Evolutionary conservation across 2,329 filamentous ascomycete genomes (phyloP).

Genomic region (Chlorencoelia australis): DNA sequence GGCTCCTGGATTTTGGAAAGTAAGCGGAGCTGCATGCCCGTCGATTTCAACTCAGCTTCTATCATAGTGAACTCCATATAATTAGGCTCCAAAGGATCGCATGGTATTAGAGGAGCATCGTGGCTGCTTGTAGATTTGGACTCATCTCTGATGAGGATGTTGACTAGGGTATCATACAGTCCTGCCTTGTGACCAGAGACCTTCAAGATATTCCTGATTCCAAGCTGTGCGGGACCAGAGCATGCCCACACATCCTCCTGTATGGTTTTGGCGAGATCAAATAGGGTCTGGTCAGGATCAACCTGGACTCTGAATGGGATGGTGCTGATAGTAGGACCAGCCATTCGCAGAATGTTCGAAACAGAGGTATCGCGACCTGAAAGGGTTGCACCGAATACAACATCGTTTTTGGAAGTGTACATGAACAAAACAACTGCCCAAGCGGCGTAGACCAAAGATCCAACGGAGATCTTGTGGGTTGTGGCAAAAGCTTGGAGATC

Average conservation of each 20-base stretch:
- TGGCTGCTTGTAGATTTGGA: too few species aligned
- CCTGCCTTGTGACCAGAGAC: neutral
- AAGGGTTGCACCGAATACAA: slow-evolving; percentile 2
- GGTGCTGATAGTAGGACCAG: slow-evolving; percentile 1
- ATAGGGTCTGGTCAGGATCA: too few species aligned
- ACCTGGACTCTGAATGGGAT: too few species aligned
- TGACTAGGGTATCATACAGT: neutral
- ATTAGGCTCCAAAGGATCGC: too few species aligned
- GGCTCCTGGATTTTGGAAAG: neutral
- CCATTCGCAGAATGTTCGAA: neutral
- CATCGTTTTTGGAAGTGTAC: slow-evolving; percentile 1
- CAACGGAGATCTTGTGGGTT: neutral
- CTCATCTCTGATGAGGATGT: neutral
- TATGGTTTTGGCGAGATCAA: too few species aligned
- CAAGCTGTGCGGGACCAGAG: too few species aligned
- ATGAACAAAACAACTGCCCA: slow-evolving; percentile 1
- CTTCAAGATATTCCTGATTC: neutral
- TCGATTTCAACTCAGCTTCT: neutral
- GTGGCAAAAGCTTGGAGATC: neutral
- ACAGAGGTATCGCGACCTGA: neutral
- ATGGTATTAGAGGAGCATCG: too few species aligned
- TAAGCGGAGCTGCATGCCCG: neutral
- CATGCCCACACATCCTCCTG: too few species aligned
- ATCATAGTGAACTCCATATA: neutral
- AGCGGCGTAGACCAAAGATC: neutral